Base-by-base conservation (phyloP, 1,139 yeast genomes). In the Pneumocystis canis region DNA sequence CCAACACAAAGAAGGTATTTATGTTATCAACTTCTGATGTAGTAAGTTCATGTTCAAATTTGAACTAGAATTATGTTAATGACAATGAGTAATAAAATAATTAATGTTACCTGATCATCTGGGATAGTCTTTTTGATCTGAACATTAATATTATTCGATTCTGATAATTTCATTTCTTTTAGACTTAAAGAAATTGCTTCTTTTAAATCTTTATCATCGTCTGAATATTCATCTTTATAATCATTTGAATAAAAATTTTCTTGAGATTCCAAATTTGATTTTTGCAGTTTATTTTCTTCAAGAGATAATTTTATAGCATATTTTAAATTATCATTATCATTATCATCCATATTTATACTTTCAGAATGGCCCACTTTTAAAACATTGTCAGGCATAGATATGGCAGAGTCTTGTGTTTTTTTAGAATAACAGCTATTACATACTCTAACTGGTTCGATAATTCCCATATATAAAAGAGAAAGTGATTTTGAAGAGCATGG, bases 131-230 rank as follows among this genome's bases (percentile, higher is more conserved):
- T 35, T 18, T 32, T 37, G 6, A n/a, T 11, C 7, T 16, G 18
- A 53, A n/a, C 6, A 16, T 31, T 37, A 7, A 25, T 25, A 53
- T 18, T 41, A 1, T 18, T 33, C 5, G 63, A 30, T 20, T 47
- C 25, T 9, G 31, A 47, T 47, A 25, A 9, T 3, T 47, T 31
- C 54, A 85, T 80, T 66, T 89, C 96, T 65, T 80, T 79, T 67
- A 92, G 78, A 73, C 96, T 87, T 0, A 96, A 97, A n/a, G 87
- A 96, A 66, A 92, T 89, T 0, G 97, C 98, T 0, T 94, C 95
- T 71, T 84, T 87, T 84, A 92, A 80, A 58, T 89, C 96, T 41
- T 85, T 94, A 68, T 92, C 97, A 37, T 87, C 88, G 7, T 85
- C 94, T 1, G 83, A 87, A 2, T 73, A 80, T 6, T 65, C 61